Conservation (phyloP, 352 stramenopile species). For the Globisporangium alternatum region DNA sequence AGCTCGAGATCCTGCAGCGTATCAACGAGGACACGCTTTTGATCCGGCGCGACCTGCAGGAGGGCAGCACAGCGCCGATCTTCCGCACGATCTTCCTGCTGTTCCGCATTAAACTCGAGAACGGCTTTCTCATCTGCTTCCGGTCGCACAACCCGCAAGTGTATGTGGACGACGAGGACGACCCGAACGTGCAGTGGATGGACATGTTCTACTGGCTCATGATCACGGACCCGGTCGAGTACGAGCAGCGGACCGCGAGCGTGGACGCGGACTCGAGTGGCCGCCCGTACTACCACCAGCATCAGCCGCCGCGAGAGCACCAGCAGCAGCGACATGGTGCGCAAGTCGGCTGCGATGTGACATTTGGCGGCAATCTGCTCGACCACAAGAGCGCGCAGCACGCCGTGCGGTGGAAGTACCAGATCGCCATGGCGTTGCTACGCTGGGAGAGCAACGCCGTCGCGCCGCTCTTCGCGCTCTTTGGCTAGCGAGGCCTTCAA, state of each 20-base stretch:
- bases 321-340: not conserved
- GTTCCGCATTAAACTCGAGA: conserved; percentile 61
- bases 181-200: conserved; percentile 82
- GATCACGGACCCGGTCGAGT: conserved; percentile 50
- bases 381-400: conserved; percentile 49
- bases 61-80: conserved; percentile 50
- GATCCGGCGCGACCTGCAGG: conserved; percentile 71
- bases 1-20: conserved; percentile 70
- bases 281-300: conserved; percentile 8
- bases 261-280: conserved; percentile 9
- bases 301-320: conserved; percentile 5
- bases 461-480: conserved; percentile 64
- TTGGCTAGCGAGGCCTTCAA: conserved; percentile 27
- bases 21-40: conserved; percentile 80
- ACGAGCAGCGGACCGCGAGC: not conserved
- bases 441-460: conserved; percentile 80
- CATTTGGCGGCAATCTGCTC: conserved; percentile 67
- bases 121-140: conserved; percentile 82
- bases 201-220: conserved; percentile 87
- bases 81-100: conserved; percentile 78
- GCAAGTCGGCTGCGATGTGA: conserved; percentile 17
- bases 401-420: conserved; percentile 74
- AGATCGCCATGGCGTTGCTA: conserved; percentile 75
- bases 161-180: conserved; percentile 69
- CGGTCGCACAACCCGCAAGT: conserved; percentile 67